Base-by-base conservation (phyloP, 129 eudicot genomes). In the Flaveria bidentis region DNA sequence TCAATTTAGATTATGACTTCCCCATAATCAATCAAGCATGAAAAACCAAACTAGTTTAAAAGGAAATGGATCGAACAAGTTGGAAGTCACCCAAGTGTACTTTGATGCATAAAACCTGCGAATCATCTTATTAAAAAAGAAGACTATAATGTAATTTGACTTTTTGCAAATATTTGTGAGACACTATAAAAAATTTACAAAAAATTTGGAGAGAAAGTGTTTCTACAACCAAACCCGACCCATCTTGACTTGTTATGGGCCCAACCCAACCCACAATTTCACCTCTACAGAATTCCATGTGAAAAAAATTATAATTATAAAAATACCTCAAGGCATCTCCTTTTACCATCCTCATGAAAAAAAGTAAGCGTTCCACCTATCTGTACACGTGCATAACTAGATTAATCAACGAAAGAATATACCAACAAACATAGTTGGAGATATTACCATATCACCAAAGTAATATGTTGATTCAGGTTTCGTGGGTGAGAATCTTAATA, bases 361-460 rank as follows among this genome's bases (percentile, higher is more conserved):
- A 94, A 94, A 26, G 99, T 94, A 76, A 94, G 96, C 65, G 97
- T 91, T 65, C 99, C 99, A 18, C 99, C 99, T 62, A 94, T 91
- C 99, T 94, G 58, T 23, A 62, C 79, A 33, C 77, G 58, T 9
- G 16, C 17, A 47, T 60, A 8, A 78, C 49, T 10, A 46, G 6
- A 36, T 44, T 5, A 70, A 17, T 4, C 36, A 58, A 79, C 73
- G 12, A 68, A 47, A 65, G 52, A 64, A 46, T 53, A 12, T 39
- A 71, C 16, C 52, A 41, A 58, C 12, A 26, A 51, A 62, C 22
- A 49, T 41, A 71, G 56, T 50, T 60, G 4, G 17, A 7, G 67
- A 39, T 22, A 72, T 79, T 89, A 94, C 99, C 99, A 81, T 87
- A 81, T 94, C 99, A 81, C 99, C 86, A 78, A 94, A 94, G 82